Evolutionary conservation across 164 flowering plant species (phyloP), one percentile per base, ranked within the genome.

Genomic region (Sextonia rubra): DNA sequence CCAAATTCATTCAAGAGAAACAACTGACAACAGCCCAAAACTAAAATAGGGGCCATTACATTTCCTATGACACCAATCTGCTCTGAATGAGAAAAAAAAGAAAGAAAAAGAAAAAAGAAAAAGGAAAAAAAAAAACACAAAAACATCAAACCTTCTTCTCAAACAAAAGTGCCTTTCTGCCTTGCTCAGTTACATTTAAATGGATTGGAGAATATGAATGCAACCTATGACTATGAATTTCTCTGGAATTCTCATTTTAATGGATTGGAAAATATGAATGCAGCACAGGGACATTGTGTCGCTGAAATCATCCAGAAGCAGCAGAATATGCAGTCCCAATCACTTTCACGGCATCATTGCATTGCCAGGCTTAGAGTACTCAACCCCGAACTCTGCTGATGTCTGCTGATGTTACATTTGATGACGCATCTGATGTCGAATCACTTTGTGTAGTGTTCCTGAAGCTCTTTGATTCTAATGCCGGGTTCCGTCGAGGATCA

Each of bases 301-400:
- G 64, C 64, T 22, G 22, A 61, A 61, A 61, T 12, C 64, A 61
- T 17, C 64, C 64, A 61, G 3, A 44, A 37, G 24, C 27, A 66
- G 52, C 44, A 20, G 20, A 14, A 37, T 7, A 4, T 32, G 44
- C 69, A 14, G 6, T 1, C 52, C 27, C 44, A 66, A 12, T 66
- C 18, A 20, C 23, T 37, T 75, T 75, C 70, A 47, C 23, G 76
- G 84, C 85, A 70, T 88, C 83, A 49, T 64, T 85, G 85, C 44
- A 81, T 83, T 49, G 77, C 60, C 56, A 88, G 69, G 70, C 94
- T 85, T 0, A n/a, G 92, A 81, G 80, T 83, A 72, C 22, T 85
- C 91, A 26, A 79, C 69, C 69, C 82, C 90, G 20, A 71, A 81
- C 64, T 73, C 84, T 7, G 77, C n/a, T 23, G 82, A 73, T 44